Base-by-base conservation (phyloP, 2,329 filamentous ascomycete genomes). In the Colletotrichum phormii region DNA sequence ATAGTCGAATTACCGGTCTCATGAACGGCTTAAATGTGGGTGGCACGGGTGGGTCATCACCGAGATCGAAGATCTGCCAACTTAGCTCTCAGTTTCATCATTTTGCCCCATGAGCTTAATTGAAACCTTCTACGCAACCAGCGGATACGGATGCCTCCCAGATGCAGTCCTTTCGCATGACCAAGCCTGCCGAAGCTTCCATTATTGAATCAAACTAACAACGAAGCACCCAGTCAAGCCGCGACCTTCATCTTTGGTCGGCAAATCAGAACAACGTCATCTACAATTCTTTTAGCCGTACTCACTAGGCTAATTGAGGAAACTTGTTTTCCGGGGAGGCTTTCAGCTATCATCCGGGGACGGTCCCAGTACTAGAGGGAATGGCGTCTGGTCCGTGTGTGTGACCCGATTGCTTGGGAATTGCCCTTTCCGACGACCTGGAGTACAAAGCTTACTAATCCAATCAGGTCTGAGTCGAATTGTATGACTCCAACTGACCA, bases 401-500 rank as follows among this genome's bases (percentile, higher is more conserved):
- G 42, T 57, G 54, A 22, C 18, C 29, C 8, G 54, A 13, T 4
- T 18, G 8, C 9, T n/a, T 57, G 54, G 29, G 22, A 33, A n/a
- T 12, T 12, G 29, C 35, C n/a, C n/a, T 8, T 13, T 26, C 35
- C 24, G 9, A 24, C 7, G 22, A 24, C 5, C 8, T 5, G 24
- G 1, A 5, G 5, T 7, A 42, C 15, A 9, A 3, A 33, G 4
- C 35, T 15, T 13, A 13, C 58, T 8, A 46, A 60, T 29, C 22
- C 15, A 2, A 46, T n/a, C 29, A 26, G 18, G 29, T 66, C 61
- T 71, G 67, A 71, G 33, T 71, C 67, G 63, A 57, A 12, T 5
- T n/a, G 24, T 46, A 63, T 71, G 67, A 71, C 67, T 71, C 67
- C 46, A 22, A 22, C 42, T n/a, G 54, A 46, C 31, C 13, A 54